phyloP scores from a whole-genome alignment of 1,139 yeast species.

The Chernovozyma sophiae-reginae region DNA sequence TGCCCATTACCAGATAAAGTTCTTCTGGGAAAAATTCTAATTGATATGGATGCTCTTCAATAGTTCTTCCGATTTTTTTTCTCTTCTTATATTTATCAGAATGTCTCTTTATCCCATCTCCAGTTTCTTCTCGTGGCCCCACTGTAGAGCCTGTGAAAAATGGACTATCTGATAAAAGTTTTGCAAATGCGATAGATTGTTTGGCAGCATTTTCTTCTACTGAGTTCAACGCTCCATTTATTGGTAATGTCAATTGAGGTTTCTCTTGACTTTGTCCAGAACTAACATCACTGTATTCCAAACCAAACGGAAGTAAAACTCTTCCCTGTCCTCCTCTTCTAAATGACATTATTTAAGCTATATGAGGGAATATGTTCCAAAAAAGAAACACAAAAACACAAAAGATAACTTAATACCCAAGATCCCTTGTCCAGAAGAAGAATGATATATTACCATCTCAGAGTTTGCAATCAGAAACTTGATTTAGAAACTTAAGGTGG shows the following conservation, averaged over 20 bases:
- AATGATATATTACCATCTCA: too few species aligned
- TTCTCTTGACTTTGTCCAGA: constrained; percentile 18
- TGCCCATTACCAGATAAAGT: constrained; percentile 70
- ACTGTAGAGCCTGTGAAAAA: constrained; percentile 57
- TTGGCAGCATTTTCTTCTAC: constrained; percentile 60
- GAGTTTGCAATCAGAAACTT: too few species aligned
- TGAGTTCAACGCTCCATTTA: constrained; percentile 57
- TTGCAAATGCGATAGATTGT: constrained; percentile 57
- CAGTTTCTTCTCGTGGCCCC: constrained; percentile 11
- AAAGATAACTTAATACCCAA: too few species aligned
- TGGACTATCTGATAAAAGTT: constrained; percentile 66
- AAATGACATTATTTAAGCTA: constrained; percentile 30
- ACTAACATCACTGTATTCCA: constrained; percentile 59
- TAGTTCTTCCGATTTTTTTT: constrained; percentile 70
- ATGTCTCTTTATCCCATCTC: constrained; percentile 66
- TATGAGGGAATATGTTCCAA: too few species aligned
- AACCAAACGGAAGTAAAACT: constrained; percentile 59
- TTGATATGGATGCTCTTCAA: constrained; percentile 79
- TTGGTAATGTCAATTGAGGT: constrained; percentile 53
- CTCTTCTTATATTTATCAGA: constrained; percentile 71
- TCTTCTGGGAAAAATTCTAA: constrained; percentile 75
- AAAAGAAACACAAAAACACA: too few species aligned
- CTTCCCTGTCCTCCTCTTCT: constrained; percentile 21
- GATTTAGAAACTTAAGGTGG: too few species aligned
- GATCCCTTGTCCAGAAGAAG: too few species aligned